phyloP scores from a whole-genome alignment of 768 basidiomycete species.

The Hydnomerulius pinastri region DNA sequence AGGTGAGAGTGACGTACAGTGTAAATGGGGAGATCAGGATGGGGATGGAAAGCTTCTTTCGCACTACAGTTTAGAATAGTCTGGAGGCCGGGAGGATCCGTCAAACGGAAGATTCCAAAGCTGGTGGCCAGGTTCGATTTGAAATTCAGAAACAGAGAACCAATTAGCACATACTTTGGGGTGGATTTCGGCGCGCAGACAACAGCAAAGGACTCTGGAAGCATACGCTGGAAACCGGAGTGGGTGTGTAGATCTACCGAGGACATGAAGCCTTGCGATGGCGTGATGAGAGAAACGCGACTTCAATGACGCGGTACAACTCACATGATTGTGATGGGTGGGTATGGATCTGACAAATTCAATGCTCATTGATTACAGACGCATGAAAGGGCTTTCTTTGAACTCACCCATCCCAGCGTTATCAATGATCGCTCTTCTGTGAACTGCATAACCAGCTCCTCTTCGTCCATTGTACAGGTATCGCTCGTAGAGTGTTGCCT shows the following conservation, averaged over 20 bases:
- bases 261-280: slow-evolving; percentile 78
- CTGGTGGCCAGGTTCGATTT: slow-evolving; percentile 25
- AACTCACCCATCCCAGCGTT: slow-evolving; percentile 86
- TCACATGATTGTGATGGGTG: slow-evolving; percentile 87
- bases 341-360: slow-evolving; percentile 72
- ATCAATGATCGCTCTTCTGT: slow-evolving; percentile 80
- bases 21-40: slow-evolving; percentile 82
- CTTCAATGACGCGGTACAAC: slow-evolving; percentile 23
- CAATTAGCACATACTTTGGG: slow-evolving; percentile 57
- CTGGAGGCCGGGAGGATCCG: slow-evolving; percentile 81
- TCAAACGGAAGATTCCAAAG: slow-evolving; percentile 88
- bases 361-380: not conserved
- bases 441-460: slow-evolving; percentile 83
- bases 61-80: slow-evolving; percentile 67
- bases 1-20: slow-evolving; percentile 54
- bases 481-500: slow-evolving; percentile 86
- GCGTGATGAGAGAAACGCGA: not conserved
- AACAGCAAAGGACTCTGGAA: slow-evolving; percentile 90
- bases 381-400: slow-evolving; percentile 1
- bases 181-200: slow-evolving; percentile 83
- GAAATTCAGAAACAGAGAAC: not conserved
- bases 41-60: slow-evolving; percentile 84
- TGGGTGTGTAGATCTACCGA: slow-evolving; percentile 93
- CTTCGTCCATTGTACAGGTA: slow-evolving; percentile 92
- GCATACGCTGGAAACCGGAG: slow-evolving; percentile 84